Evolutionary conservation across 2,329 filamentous ascomycete genomes (phyloP), one percentile per base, ranked within the genome.

Genomic region (Pseudocercospora fijiensis): DNA sequence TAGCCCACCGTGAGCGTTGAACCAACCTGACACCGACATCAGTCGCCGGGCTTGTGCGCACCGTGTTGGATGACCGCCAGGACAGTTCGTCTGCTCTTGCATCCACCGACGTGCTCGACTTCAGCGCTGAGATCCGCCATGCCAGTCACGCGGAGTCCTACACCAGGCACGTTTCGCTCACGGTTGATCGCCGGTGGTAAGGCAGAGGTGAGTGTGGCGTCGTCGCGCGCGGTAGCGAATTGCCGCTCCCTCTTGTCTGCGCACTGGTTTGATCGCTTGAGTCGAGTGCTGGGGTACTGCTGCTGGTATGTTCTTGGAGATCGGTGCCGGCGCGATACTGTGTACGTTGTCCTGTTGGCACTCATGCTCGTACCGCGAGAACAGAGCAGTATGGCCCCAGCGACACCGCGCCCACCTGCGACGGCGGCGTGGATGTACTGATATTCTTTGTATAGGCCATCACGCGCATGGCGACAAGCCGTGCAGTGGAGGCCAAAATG

Each of bases 21-120:
- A 22, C 43, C 43, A 8, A 18, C 43, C 18, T 8, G n/a, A 45
- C 43, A 45, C 43, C 43, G n/a, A 45, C n/a, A 45, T n/a, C 4
- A 45, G 9, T 45, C 43, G 43, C 43, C 43, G 43, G 43, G n/a
- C 43, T 45, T 45, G 43, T 45, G 43, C 43, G 43, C 11, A 45
- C 43, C 43, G 43, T 18, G n/a, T 18, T 45, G 43, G 43, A 45
- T 45, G 43, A n/a, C 43, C 43, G 43, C 43, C 43, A 45, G 43
- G 43, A 45, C n/a, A 18, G 43, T n/a, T 45, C 20, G n/a, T 18
- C 43, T 45, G n/a, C 43, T 45, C 43, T 22, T 45, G 43, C 43
- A 45, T 45, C 43, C 43, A 45, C 43, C 43, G n/a, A 45, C 43
- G 43, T 45, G 43, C 43, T 45, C 43, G 43, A 45, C n/a, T 45